Conservation (phyloP, 139 green algal species). For the Chlamydomonas incerta region DNA sequence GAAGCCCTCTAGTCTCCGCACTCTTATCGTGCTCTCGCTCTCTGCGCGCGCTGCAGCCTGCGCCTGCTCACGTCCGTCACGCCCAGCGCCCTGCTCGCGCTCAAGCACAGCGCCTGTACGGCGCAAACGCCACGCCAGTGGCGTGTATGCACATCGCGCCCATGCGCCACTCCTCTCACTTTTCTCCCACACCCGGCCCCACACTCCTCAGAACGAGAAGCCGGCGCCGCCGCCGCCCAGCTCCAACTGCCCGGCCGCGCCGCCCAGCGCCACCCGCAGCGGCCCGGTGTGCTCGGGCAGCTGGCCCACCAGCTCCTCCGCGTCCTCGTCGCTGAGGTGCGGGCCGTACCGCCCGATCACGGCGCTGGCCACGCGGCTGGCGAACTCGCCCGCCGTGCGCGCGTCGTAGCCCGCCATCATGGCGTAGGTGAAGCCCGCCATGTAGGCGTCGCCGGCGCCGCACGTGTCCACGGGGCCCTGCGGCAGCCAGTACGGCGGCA, state of each 20-base stretch:
- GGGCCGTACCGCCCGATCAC: constrained; percentile 80
- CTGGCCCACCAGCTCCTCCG: constrained; percentile 56
- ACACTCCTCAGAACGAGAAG: not conserved
- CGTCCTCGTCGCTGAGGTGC: constrained; percentile 71
- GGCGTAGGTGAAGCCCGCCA: constrained; percentile 47
- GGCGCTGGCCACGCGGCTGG: constrained; percentile 65
- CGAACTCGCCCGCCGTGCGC: constrained; percentile 72
- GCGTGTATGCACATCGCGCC: too few species aligned
- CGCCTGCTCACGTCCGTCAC: too few species aligned
- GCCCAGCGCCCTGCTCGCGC: too few species aligned
- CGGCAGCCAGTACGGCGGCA: constrained; percentile 77
- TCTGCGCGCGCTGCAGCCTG: too few species aligned
- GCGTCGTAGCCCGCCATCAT: constrained; percentile 60
- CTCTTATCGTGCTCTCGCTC: too few species aligned
- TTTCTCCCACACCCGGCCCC: too few species aligned
- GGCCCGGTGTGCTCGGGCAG: constrained; percentile 40
- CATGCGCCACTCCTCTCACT: too few species aligned
- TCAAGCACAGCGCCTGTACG: too few species aligned
- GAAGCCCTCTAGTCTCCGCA: too few species aligned
- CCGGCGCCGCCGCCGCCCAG: not conserved
- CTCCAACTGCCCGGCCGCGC: not conserved
- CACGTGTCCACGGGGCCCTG: constrained; percentile 89
- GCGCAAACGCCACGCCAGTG: too few species aligned
- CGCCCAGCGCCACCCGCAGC: constrained; percentile 16
- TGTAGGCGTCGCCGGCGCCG: constrained; percentile 63